Evolutionary conservation across 1,284 basidiomycete genomes (phyloP).

Genomic region (Moesziomyces antarcticus): DNA sequence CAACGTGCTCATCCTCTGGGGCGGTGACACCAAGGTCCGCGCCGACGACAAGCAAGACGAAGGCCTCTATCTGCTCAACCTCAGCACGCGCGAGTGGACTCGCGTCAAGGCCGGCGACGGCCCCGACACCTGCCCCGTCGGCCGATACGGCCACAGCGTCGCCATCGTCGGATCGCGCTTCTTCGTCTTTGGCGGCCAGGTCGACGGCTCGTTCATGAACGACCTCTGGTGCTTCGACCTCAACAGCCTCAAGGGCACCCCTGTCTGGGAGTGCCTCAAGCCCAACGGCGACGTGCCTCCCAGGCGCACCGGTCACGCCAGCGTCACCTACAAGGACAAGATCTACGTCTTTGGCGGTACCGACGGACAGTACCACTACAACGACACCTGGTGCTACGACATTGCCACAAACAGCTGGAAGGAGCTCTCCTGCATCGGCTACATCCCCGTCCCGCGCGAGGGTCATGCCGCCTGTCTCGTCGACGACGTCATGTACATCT

Average conservation of each 20-base stretch:
- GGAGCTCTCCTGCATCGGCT: constrained; percentile 95
- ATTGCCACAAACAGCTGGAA: constrained; percentile 84
- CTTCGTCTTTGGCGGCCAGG: constrained; percentile 96
- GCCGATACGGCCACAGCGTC: constrained; percentile 95
- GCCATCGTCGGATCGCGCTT: constrained; percentile 91
- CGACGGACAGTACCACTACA: constrained; percentile 98
- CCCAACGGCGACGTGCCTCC: constrained; percentile 78
- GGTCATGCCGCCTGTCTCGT: constrained; percentile 96
- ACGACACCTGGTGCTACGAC: constrained; percentile 98
- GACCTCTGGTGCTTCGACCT: constrained; percentile 98
- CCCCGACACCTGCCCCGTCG: constrained; percentile 75
- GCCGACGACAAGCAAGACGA: constrained; percentile 88
- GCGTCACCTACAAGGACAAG: constrained; percentile 84
- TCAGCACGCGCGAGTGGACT: constrained; percentile 90
- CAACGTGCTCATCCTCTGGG: constrained; percentile 97
- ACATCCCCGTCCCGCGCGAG: constrained; percentile 94
- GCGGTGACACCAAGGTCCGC: constrained; percentile 86
- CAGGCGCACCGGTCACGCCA: constrained; percentile 90
- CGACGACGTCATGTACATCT: constrained; percentile 97
- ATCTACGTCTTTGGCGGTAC: constrained; percentile 94
- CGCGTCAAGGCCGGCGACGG: constrained; percentile 72
- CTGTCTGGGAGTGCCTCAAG: constrained; percentile 78
- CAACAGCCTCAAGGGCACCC: constrained; percentile 66
- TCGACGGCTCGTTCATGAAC: constrained; percentile 84
- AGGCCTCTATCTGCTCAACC: constrained; percentile 92